phyloP scores from a whole-genome alignment of 306 rosid species.

The Cucurbita argyrosperma region DNA sequence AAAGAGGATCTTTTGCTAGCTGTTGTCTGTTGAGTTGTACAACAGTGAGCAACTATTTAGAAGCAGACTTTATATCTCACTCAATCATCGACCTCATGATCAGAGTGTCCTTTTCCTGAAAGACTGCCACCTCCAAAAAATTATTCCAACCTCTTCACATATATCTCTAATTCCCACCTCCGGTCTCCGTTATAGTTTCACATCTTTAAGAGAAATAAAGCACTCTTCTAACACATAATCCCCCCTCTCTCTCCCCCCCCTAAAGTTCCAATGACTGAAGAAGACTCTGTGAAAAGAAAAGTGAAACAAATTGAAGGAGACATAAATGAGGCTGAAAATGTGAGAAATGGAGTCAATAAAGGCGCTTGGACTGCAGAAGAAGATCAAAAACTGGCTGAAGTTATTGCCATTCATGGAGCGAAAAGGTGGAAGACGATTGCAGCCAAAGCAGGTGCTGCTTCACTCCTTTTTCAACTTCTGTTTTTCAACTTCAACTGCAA shows the following conservation, averaged over 20 bases:
- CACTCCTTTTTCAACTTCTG: not conserved
- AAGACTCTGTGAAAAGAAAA: slow-evolving; percentile 9
- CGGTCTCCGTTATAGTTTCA: not conserved
- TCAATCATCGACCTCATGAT: slow-evolving; percentile 33
- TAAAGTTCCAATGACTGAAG: not conserved
- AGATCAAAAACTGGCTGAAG: slow-evolving; percentile 42
- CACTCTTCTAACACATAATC: not conserved
- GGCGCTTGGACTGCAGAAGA: slow-evolving; percentile 57
- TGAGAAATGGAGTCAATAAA: slow-evolving; percentile 23
- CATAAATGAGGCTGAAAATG: slow-evolving; percentile 6
- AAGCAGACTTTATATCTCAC: slow-evolving; percentile 9
- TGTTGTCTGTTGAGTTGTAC: slow-evolving; percentile 6
- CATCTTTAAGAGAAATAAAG: not conserved
- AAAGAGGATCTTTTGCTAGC: slow-evolving; percentile 10
- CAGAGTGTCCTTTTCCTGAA: slow-evolving; percentile 2
- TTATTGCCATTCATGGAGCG: slow-evolving; percentile 37
- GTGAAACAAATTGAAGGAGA: slow-evolving; percentile 2
- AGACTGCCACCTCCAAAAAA: slow-evolving; percentile 1
- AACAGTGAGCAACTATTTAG: slow-evolving; percentile 5
- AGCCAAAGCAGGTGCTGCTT: slow-evolving; percentile 34
- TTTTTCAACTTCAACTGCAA: not conserved
- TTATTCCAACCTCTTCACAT: slow-evolving; percentile 5
- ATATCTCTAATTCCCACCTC: not conserved
- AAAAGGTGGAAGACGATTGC: slow-evolving; percentile 41
- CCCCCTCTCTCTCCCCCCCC: not conserved